phyloP scores from a whole-genome alignment of 345 rosid species.

The Syzygium aromaticum region DNA sequence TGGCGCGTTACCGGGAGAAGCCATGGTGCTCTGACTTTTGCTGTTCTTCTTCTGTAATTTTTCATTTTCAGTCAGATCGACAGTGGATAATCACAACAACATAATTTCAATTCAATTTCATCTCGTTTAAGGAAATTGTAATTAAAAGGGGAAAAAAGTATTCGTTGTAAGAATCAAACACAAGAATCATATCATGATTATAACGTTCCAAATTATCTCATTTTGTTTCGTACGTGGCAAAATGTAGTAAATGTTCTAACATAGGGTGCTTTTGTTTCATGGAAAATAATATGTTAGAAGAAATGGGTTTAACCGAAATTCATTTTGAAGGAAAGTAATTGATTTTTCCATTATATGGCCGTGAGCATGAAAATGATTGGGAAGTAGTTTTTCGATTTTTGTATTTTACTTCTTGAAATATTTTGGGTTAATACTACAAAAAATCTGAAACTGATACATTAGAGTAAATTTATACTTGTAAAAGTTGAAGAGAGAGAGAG shows the following conservation, averaged over 20 bases:
- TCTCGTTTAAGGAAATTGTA: too few species aligned
- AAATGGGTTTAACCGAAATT: neutral
- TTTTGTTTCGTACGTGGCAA: neutral
- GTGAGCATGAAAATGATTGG: neutral
- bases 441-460: too few species aligned
- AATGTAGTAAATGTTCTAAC: neutral
- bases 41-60: neutral
- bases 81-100: too few species aligned
- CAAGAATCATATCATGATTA: neutral
- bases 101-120: too few species aligned
- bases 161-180: neutral
- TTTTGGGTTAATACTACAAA: neutral
- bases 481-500: neutral
- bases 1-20: constrained; percentile 34
- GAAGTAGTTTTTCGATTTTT: neutral
- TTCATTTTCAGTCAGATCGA: too few species aligned
- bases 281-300: neutral
- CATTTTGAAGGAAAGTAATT: neutral
- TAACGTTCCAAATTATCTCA: neutral
- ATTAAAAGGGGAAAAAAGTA: too few species aligned
- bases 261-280: neutral
- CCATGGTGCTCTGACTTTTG: neutral
- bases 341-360: neutral
- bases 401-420: neutral
- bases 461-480: too few species aligned